Conservation (phyloP, 2,329 filamentous ascomycete genomes). For the Exutisphaerella laricina region DNA sequence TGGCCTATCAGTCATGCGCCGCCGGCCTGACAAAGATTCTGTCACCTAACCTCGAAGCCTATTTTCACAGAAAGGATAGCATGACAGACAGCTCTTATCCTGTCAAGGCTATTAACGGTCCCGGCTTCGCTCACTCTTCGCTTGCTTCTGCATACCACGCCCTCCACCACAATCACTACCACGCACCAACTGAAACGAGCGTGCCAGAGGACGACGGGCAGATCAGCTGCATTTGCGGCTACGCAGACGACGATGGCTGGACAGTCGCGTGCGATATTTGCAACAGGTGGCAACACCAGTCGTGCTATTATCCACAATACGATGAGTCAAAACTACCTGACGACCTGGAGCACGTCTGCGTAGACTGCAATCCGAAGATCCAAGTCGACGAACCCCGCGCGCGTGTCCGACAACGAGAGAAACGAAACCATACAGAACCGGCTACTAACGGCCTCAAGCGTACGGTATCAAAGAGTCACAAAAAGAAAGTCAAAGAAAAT, state of each 20-base stretch:
- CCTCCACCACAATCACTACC: constrained; percentile 20
- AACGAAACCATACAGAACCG: constrained; percentile 51
- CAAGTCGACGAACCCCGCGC: constrained; percentile 68
- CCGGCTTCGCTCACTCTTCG: constrained; percentile 22
- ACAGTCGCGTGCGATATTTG: constrained; percentile 95
- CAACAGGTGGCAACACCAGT: constrained; percentile 97
- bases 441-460: constrained; percentile 57
- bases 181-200: constrained; percentile 16
- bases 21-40: constrained; percentile 26
- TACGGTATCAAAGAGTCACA: constrained; percentile 71
- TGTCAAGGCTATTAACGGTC: constrained; percentile 31
- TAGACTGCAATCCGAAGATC: constrained; percentile 72
- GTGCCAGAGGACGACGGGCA: constrained; percentile 75
- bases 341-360: constrained; percentile 67
- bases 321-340: constrained; percentile 58
- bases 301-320: constrained; percentile 82
- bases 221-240: constrained; percentile 97
- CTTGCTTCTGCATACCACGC: constrained; percentile 29
- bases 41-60: constrained; percentile 30
- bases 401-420: constrained; percentile 41
- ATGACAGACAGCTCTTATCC: constrained; percentile 34
- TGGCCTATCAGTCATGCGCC: constrained; percentile 34
- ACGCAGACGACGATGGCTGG: constrained; percentile 90
- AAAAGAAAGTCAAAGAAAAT: constrained; percentile 75
- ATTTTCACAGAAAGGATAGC: constrained; percentile 32